Evolutionary conservation across 2,329 filamentous ascomycete species (phyloP).

Genomic region (Xylaria hypoxylon): DNA sequence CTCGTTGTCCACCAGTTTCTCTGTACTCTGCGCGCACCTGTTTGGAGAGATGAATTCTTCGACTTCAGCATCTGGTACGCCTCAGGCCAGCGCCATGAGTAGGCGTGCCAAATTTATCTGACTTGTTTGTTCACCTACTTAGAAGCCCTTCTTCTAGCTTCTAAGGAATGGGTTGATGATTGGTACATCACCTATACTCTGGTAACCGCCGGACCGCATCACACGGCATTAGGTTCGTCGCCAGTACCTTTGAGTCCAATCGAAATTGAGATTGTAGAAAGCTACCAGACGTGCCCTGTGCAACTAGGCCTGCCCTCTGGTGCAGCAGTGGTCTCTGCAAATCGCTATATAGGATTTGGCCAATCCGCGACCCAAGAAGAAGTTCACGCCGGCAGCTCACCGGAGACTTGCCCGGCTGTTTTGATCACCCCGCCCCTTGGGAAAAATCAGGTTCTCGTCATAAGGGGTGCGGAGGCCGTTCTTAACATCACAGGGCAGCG

Average conservation of each 20-base stretch:
- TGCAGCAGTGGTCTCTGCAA: constrained; percentile 19
- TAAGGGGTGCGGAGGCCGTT: constrained; percentile 22
- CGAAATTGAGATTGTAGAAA: constrained; percentile 7
- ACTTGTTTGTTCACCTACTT: constrained; percentile 21
- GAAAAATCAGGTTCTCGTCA: constrained; percentile 18
- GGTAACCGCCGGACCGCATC: constrained; percentile 3
- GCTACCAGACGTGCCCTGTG: constrained; percentile 15
- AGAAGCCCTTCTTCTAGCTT: background rate
- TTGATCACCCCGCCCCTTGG: constrained; percentile 14
- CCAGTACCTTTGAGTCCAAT: constrained; percentile 16
- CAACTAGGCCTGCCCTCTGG: constrained; percentile 20
- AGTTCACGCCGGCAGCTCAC: constrained; percentile 25
- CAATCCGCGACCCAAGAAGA: constrained; percentile 31
- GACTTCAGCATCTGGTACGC: constrained; percentile 30
- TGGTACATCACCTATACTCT: constrained; percentile 15
- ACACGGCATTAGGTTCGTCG: background rate
- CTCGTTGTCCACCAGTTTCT: constrained; percentile 27
- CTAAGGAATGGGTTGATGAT: background rate
- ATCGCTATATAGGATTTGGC: constrained; percentile 25
- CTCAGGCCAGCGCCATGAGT: constrained; percentile 23
- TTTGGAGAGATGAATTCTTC: constrained; percentile 25
- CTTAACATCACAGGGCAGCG: constrained; percentile 22
- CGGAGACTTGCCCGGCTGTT: constrained; percentile 26
- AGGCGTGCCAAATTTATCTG: constrained; percentile 26
- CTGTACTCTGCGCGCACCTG: constrained; percentile 13